Conservation (phyloP, 768 basidiomycete genomes). For the Serendipita vermifera region DNA sequence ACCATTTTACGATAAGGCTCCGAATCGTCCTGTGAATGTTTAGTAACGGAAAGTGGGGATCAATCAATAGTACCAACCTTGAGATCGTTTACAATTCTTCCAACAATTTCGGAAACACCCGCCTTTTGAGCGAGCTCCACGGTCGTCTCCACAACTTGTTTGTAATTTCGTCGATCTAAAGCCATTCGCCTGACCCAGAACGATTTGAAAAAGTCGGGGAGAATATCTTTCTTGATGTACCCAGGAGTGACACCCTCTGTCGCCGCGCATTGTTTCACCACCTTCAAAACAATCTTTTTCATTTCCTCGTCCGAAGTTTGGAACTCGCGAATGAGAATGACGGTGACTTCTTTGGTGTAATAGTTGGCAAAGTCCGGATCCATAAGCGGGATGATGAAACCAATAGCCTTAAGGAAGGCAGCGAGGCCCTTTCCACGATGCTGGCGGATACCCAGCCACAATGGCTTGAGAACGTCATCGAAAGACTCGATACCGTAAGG, state of each 20-base stretch:
- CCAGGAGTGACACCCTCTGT: slow-evolving; percentile 94
- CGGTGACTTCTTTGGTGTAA: slow-evolving; percentile 96
- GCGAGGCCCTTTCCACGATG: slow-evolving; percentile 93
- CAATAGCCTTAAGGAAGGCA: slow-evolving; percentile 94
- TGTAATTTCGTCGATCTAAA: slow-evolving; percentile 87
- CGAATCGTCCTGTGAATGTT: slow-evolving; percentile 41
- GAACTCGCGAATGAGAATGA: slow-evolving; percentile 95
- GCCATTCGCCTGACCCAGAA: slow-evolving; percentile 99
- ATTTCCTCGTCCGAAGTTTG: slow-evolving; percentile 99
- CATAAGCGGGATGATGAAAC: slow-evolving; percentile 99
- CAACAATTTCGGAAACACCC: slow-evolving; percentile 93
- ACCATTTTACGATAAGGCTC: slow-evolving; percentile 98
- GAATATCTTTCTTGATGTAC: slow-evolving; percentile 94
- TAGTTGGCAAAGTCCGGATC: slow-evolving; percentile 99
- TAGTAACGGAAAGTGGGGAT: neutral
- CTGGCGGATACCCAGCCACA: slow-evolving; percentile 87
- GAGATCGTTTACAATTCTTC: slow-evolving; percentile 73
- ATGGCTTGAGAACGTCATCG: slow-evolving; percentile 88
- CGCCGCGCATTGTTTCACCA: slow-evolving; percentile 96
- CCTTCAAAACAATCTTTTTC: slow-evolving; percentile 99
- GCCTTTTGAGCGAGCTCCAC: slow-evolving; percentile 96
- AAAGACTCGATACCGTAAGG: slow-evolving; percentile 99
- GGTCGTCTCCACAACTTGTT: slow-evolving; percentile 96
- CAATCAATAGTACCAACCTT: slow-evolving; percentile 31
- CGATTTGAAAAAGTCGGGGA: slow-evolving; percentile 98